Evolutionary conservation across 306 rosid species (phyloP), one percentile per base, ranked within the genome.

Genomic region (Trifolium dubium): DNA sequence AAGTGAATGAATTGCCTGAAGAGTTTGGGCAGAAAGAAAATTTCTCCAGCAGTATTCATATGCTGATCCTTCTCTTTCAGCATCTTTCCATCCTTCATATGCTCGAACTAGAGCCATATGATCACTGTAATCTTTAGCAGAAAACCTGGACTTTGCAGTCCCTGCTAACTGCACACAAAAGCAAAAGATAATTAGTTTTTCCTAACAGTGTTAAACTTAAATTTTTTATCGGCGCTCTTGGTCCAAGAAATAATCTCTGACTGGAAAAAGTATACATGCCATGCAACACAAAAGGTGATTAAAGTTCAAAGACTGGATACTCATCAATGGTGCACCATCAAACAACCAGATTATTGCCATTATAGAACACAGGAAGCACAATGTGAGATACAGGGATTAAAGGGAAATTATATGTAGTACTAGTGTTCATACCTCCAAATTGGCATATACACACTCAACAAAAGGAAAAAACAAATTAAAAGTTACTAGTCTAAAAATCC

Each of bases 71-170:
- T 91, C 99, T 87, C 93, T 88, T 82, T 94, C 97, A 58, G 99
- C 96, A 76, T 94, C 97, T 88, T 92, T 94, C 99, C 99, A 92
- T 77, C 99, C 99, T 88, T 94, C 97, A 66, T 87, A 92, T 71
- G 97, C 99, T 77, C 97, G 97, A 77, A 92, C 99, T 63, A 94
- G 99, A 62, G 99, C 97, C 99, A 91, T 92, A 79, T 94, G 99
- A 79, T 94, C 97, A 80, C 97, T 94, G 83, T 94, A 92, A 82
- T 94, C 99, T 85, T 92, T 94, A 32, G 96, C 97, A 70, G 97
- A 94, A 80, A 94, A 94, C 85, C 96, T 94, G 79, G 97, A 90
- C 70, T 94, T 94, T 43, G 99, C 96, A 35, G 95, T 89, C 69
- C 99, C 96, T 41, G 99, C 99, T 68, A 94, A 88, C 99, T 94